A percentile compares a stretch with the other conserved stretches of the same genome.
Conservation (phyloP, 169 alveolate genomes). For the Babesia bovis region DNA sequence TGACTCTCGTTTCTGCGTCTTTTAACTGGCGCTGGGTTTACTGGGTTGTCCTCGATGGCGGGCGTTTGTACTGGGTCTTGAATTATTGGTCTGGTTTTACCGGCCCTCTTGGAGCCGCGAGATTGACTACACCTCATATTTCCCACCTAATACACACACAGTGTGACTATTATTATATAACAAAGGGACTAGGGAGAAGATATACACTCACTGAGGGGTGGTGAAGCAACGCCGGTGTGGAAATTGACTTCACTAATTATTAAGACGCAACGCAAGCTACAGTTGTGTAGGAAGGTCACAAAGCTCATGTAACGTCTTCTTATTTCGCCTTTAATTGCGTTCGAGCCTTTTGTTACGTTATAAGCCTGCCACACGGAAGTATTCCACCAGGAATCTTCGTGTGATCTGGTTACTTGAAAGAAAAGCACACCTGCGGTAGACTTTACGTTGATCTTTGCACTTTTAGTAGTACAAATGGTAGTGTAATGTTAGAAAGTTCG, state of each 20-base stretch:
- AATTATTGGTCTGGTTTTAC: not conserved
- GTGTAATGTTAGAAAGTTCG: not conserved
- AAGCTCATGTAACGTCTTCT: not conserved
- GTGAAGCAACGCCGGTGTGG: not conserved
- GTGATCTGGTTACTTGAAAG: not conserved
- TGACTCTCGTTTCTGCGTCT: slow-evolving; percentile 4
- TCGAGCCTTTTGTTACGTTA: not conserved
- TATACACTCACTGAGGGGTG: not conserved
- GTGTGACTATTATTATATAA: not conserved
- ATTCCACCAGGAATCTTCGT: slow-evolving; percentile 47
- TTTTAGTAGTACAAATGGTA: not conserved
- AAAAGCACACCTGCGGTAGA: slow-evolving; percentile 1
- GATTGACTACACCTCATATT: not conserved
- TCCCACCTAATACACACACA: slow-evolving; percentile 36
- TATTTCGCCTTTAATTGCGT: not conserved
- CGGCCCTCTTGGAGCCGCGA: slow-evolving; percentile 9
- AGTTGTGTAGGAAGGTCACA: not conserved
- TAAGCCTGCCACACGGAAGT: slow-evolving; percentile 14
- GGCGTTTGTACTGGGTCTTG: not conserved
- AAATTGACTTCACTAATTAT: not conserved
- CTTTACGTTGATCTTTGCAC: not conserved
- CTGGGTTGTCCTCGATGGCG: not conserved
- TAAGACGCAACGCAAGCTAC: not conserved
- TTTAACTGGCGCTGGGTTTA: not conserved
- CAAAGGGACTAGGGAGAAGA: not conserved